A percentile compares a stretch with the other conserved stretches of the same genome.
These are phyloP conservation scores for Sporothrix pseudoabietina DNA, from an alignment of 2,329 filamentous ascomycete genomes.

Conservation along the genomic window DNA sequence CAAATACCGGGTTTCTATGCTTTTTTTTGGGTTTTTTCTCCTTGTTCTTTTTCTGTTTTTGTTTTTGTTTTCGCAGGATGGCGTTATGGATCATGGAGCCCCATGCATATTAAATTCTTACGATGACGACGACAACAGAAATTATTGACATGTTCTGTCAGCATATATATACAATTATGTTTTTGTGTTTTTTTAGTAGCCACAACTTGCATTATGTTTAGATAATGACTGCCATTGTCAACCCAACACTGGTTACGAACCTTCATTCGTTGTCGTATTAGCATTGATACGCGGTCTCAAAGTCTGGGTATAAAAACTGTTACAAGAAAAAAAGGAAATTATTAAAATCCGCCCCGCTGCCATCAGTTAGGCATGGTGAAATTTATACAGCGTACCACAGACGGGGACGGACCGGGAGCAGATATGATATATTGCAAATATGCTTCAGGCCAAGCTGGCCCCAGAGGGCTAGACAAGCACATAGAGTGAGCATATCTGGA, in stretches of 20 bases:
- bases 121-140: neutral
- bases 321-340: too few relatives aligned
- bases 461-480: conserved; percentile 47
- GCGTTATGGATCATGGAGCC: neutral
- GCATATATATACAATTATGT: too few relatives aligned
- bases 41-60: too few relatives aligned
- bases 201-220: too few relatives aligned
- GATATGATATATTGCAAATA: neutral
- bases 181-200: neutral
- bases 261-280: neutral
- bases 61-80: neutral
- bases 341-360: too few relatives aligned
- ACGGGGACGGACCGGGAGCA: neutral
- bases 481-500: conserved; percentile 57
- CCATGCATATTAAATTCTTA: neutral
- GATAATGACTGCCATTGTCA: neutral
- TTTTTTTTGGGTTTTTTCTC: too few relatives aligned
- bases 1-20: neutral
- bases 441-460: neutral
- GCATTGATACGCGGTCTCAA: too few relatives aligned
- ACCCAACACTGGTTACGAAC: neutral
- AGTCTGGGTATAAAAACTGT: too few relatives aligned
- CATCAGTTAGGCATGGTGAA: too few relatives aligned
- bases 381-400: too few relatives aligned
- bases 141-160: neutral